A percentile compares a stretch with the other conserved stretches of the same genome.
phyloP scores from a whole-genome alignment of 2,329 filamentous ascomycete genomes.

The Amphichorda felina region DNA sequence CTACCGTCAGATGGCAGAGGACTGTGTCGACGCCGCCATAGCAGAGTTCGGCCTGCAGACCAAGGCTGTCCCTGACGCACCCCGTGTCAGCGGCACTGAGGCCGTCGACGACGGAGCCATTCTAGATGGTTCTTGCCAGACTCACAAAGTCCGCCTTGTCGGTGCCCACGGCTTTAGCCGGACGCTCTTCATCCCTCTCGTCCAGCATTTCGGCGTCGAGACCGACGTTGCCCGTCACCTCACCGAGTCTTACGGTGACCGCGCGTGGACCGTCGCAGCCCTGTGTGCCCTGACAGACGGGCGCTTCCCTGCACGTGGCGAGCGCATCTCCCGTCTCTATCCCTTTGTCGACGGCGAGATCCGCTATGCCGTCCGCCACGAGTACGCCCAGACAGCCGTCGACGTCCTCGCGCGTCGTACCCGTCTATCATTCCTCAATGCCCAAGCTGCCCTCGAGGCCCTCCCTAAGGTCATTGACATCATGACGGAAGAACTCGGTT shows the following conservation, averaged over 20 bases:
- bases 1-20: conserved; percentile 86
- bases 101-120: conserved; percentile 57
- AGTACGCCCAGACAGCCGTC: conserved; percentile 84
- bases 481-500: conserved; percentile 75
- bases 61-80: conserved; percentile 43
- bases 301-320: conserved; percentile 73
- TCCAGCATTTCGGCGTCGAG: conserved; percentile 86
- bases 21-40: conserved; percentile 74
- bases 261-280: conserved; percentile 81
- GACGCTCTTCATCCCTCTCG: conserved; percentile 85
- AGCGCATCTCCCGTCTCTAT: conserved; percentile 69
- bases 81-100: conserved; percentile 58
- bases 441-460: conserved; percentile 78
- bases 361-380: conserved; percentile 75
- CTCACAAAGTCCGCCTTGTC: conserved; percentile 68
- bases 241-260: conserved; percentile 78
- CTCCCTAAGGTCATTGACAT: conserved; percentile 79
- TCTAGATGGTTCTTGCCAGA: conserved; percentile 60
- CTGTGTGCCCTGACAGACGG: conserved; percentile 65
- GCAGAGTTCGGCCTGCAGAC: conserved; percentile 52
- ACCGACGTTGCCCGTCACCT: conserved; percentile 88
- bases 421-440: conserved; percentile 80
- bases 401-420: conserved; percentile 81
- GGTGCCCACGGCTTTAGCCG: conserved; percentile 83
- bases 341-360: conserved; percentile 90